Base-by-base conservation (phyloP, 2,329 filamentous ascomycete species). In the Escovopsis sp. region DNA sequence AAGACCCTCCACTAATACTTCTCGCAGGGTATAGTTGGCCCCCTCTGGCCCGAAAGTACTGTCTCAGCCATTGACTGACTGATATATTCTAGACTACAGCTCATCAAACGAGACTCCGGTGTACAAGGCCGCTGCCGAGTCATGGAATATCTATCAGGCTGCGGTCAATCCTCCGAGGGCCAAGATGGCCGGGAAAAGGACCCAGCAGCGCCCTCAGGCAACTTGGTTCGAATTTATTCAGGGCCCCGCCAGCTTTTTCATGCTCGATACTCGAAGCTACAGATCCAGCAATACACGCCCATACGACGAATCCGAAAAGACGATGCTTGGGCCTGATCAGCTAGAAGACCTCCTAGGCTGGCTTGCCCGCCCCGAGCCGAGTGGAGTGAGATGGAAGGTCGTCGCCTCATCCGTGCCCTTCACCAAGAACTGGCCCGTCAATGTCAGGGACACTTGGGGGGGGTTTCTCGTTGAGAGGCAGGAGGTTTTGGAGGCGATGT, bases 391-490 rank as follows among this genome's bases (percentile, higher is more conserved):
- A 54, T 98, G 91, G 89, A 96, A 96, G 65, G 79, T 98, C 53
- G 69, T 98, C 40, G 80, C 88, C 15, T 88, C 84, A 34, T 88
- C 84, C 15, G 83, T 96, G 5, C 91, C 91, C 0, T 94, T 98
- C 58, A 96, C 91, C 6, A 94, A 94, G 65, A 98, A 98, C 61
- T 98, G 91, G 89, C 82, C 78, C 23, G 76, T 94, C 49, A 89
- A 91, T 49, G 78, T 77, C 2, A 71, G 80, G 47, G 91, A 98
- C 57, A 96, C 91, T 0, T 98, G 91, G 91, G 86, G 85, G 38
- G 89, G 89, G 0, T 95, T 94, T 60, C 69, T 95, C 2, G 65
- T 71, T 39, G 91, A 98, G 66, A 80, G 91, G 12, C 75, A 72
- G 42, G 70, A 68, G 43, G 74, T 96, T 26, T 77, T 98, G 12